Evolutionary conservation across 2,329 filamentous ascomycete species (phyloP).

Genomic region (Tolypocladium inflatum): DNA sequence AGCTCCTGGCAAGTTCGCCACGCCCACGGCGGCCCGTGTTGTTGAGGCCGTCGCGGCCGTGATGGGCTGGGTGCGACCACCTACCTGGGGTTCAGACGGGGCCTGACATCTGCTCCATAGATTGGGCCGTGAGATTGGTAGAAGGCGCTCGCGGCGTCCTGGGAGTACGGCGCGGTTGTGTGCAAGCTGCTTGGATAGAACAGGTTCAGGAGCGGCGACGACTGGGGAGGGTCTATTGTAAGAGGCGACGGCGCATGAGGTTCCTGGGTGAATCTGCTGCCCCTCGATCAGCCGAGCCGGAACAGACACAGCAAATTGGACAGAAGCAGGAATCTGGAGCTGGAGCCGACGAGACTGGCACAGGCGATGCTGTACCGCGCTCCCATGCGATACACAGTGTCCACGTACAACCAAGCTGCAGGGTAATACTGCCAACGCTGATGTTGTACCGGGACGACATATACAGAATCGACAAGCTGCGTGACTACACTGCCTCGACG

Average conservation of each 20-base stretch:
- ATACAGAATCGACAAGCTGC: conserved; percentile 7
- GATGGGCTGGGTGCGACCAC: conserved; percentile 24
- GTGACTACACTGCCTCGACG: conserved; percentile 3
- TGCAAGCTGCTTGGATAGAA: conserved; percentile 41
- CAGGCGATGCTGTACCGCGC: conserved; percentile 25
- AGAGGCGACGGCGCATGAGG: conserved; percentile 37
- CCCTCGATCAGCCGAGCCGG: conserved; percentile 14
- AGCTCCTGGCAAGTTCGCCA: neutral
- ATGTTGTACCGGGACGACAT: conserved; percentile 27
- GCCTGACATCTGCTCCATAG: conserved; percentile 41
- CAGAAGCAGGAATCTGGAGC: conserved; percentile 8
- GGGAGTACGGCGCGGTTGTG: conserved; percentile 36
- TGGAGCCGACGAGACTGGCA: conserved; percentile 12
- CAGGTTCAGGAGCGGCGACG: conserved; percentile 39
- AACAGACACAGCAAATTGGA: conserved; percentile 3
- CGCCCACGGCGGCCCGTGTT: neutral
- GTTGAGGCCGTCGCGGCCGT: neutral
- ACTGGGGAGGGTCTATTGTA: conserved; percentile 43
- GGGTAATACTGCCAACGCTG: conserved; percentile 35
- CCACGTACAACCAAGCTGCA: conserved; percentile 17
- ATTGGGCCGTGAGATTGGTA: conserved; percentile 35
- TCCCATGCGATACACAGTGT: conserved; percentile 21
- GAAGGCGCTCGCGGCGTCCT: conserved; percentile 40
- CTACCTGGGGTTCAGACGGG: conserved; percentile 46
- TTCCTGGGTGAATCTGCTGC: conserved; percentile 45